phyloP scores from a whole-genome alignment of 345 rosid species.

The Luvunga scandens region DNA sequence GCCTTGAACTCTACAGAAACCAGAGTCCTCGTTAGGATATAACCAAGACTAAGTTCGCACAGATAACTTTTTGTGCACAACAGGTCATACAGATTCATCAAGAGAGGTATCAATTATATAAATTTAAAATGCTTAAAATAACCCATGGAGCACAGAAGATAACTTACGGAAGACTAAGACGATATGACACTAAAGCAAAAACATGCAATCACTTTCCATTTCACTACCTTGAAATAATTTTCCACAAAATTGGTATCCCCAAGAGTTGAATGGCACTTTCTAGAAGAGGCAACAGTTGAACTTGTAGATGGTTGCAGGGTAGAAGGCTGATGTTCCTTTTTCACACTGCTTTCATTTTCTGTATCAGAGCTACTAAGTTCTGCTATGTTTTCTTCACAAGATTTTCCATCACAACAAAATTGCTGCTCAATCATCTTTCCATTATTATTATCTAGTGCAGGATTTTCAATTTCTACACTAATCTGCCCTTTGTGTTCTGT shows the following conservation, averaged over 20 bases:
- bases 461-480: conserved; percentile 29
- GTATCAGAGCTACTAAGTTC: conserved; percentile 24
- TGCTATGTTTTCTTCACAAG: conserved; percentile 29
- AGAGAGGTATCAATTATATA: neutral
- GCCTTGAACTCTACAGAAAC: conserved; percentile 75
- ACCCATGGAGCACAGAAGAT: neutral
- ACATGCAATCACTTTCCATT: neutral
- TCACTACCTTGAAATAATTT: conserved; percentile 82
- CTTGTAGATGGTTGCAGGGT: conserved; percentile 26
- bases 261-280: conserved; percentile 57
- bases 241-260: conserved; percentile 91
- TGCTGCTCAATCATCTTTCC: conserved; percentile 26
- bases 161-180: neutral
- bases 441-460: conserved; percentile 21
- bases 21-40: conserved; percentile 6
- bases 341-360: conserved; percentile 32
- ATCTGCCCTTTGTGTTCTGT: conserved; percentile 19
- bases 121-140: neutral
- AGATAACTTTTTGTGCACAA: neutral
- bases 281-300: conserved; percentile 39
- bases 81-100: neutral
- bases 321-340: conserved; percentile 27
- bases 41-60: neutral
- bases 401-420: conserved; percentile 25
- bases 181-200: neutral